phyloP scores from a whole-genome alignment of 148 eudicot genomes.

The Limonium bicolor region DNA sequence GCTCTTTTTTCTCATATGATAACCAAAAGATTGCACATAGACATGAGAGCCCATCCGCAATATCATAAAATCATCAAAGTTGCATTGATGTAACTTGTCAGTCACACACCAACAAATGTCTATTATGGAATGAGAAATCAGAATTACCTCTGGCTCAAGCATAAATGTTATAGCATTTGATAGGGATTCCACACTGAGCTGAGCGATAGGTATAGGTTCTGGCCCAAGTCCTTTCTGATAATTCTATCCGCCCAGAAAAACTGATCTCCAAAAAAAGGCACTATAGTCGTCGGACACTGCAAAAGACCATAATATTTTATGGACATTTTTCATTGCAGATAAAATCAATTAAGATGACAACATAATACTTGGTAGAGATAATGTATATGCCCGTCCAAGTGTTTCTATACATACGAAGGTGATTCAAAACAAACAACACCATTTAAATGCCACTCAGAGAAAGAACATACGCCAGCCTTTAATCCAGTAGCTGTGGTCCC shows the following conservation, averaged over 20 bases:
- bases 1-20: no score
- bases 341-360: no score
- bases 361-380: no score
- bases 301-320: background rate
- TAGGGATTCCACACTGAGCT: slow-evolving; percentile 53
- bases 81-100: background rate
- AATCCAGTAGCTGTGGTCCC: slow-evolving; percentile 96
- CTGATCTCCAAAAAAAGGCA: slow-evolving; percentile 95
- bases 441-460: no score
- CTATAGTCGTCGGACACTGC: slow-evolving; percentile 94
- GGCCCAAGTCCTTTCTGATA: slow-evolving; percentile 81
- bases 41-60: no score
- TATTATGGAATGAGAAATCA: background rate
- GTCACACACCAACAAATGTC: background rate
- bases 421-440: no score
- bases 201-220: slow-evolving; percentile 62
- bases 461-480: slow-evolving; percentile 73
- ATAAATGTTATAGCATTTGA: slow-evolving; percentile 65
- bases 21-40: no score
- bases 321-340: background rate
- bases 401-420: no score
- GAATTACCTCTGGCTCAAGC: slow-evolving; percentile 78
- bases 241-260: slow-evolving; percentile 90
- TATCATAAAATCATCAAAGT: no score
- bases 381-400: no score